Evolutionary conservation across 441 rosid genomes (phyloP).

Genomic region (Adansonia rubrostipa): DNA sequence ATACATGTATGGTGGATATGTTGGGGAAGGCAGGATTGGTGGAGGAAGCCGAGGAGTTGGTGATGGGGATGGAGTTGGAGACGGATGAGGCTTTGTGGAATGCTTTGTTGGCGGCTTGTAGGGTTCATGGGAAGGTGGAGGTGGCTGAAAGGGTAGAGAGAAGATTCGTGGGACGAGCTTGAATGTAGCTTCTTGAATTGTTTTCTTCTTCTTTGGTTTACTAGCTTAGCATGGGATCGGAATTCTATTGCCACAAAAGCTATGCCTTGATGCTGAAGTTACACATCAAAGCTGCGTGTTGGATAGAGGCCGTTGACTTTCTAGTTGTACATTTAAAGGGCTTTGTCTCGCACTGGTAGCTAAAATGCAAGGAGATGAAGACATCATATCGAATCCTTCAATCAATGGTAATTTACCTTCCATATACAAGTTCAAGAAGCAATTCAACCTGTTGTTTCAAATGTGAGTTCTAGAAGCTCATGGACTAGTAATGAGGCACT

Average conservation of each 20-base stretch:
- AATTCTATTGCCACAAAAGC: neutral
- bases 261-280: neutral
- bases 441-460: neutral
- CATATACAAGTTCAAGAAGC: neutral
- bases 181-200: neutral
- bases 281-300: neutral
- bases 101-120: conserved; percentile 29
- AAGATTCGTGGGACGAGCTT: conserved; percentile 11
- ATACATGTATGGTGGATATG: conserved; percentile 35
- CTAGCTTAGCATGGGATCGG: neutral
- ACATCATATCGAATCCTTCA: neutral
- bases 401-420: neutral
- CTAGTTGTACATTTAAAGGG: neutral
- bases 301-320: neutral
- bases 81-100: conserved; percentile 32
- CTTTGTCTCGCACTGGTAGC: neutral
- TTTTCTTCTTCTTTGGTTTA: neutral
- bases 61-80: conserved; percentile 27
- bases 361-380: neutral
- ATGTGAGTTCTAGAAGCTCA: neutral
- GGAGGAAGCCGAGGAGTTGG: conserved; percentile 34
- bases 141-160: conserved; percentile 28
- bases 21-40: conserved; percentile 33
- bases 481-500: neutral
- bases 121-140: conserved; percentile 28